A percentile compares a stretch with the other conserved stretches of the same genome.
Conservation (phyloP, 495 filamentous ascomycete species). For the Schizothecium vesticola region DNA sequence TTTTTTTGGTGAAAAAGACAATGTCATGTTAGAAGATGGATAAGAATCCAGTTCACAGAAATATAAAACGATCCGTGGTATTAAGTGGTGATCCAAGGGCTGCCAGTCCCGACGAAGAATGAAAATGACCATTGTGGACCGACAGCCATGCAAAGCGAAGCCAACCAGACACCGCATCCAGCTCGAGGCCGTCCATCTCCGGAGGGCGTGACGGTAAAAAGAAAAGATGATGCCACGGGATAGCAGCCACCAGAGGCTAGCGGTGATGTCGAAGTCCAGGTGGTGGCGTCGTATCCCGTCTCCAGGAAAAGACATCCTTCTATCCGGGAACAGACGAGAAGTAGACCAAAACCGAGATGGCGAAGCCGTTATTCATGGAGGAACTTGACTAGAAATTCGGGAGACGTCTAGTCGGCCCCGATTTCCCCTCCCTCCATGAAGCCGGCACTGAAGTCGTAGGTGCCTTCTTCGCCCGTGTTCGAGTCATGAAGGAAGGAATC, state of each 20-base stretch:
- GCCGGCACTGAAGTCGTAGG: conserved; percentile 42
- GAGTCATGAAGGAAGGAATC: conserved; percentile 77
- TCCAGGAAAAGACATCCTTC: neutral
- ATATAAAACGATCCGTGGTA: conserved; percentile 7
- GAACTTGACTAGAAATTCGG: conserved; percentile 7
- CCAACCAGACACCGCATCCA: conserved; percentile 26
- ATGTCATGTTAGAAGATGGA: conserved; percentile 2
- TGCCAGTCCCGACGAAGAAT: neutral
- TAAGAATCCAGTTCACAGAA: neutral
- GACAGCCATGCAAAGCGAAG: conserved; percentile 23
- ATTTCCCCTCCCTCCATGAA: conserved; percentile 45
- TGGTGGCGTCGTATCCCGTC: neutral
- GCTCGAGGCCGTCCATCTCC: conserved; percentile 13
- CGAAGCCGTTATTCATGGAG: neutral
- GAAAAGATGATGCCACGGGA: conserved; percentile 2
- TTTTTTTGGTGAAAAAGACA: neutral
- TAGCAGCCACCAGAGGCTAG: neutral
- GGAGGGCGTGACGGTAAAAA: conserved; percentile 5
- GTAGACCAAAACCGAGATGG: neutral
- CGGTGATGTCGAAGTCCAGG: neutral
- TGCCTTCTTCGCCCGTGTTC: conserved; percentile 30
- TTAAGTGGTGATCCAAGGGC: conserved; percentile 13
- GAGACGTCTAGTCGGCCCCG: conserved; percentile 40
- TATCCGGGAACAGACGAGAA: neutral
- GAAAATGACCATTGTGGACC: conserved; percentile 5